Evolutionary conservation across 352 stramenopile genomes (phyloP), one percentile per base, ranked within the genome.

Genomic region (Globisporangium iwayamae): DNA sequence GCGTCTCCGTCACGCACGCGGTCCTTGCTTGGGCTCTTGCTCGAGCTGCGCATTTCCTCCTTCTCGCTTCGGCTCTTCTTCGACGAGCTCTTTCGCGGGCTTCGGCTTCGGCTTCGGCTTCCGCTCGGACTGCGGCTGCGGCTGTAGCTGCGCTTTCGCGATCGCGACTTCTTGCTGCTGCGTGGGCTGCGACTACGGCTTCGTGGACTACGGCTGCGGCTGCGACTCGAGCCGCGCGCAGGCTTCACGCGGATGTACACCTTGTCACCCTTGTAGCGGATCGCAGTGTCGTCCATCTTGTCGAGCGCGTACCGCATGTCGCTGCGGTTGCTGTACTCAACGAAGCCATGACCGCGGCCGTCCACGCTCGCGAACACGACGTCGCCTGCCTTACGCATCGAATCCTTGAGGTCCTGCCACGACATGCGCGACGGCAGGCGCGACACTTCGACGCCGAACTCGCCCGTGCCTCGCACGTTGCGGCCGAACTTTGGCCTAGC

Each of bases 341-440:
- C 85, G 38, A 80, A 68, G 7, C 81, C 86, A n/a, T 69, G 68
- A 14, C 86, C 86, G n/a, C 72, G 73, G 2, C 79, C 74, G 56
- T 95, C 81, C 34, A 93, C 84, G 59, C 90, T 79, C 1, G 82
- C 70, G 54, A 87, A 83, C 25, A 87, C 62, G 30, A 93, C 84
- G 52, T 93, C 86, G 20, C 79, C 83, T 0, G 71, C 79, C 47
- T 78, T 79, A 22, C 76, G 76, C 64, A 92, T 83, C 65, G 84
- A 83, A 39, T 89, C 79, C 68, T 91, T 90, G 3, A 93, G 69
- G 63, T 93, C 86, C 48, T 87, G 77, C 74, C 72, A 85, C 18
- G 74, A 91, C 50, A 80, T 75, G 30, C 73, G 72, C 14, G 70
- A 69, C 18, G 83, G 79, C 58, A 95, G 59, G 38, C 78, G 79